These are phyloP conservation scores for Themeda triandra DNA, from an alignment of 176 grass and related monocot species.

Conservation along the genomic window DNA sequence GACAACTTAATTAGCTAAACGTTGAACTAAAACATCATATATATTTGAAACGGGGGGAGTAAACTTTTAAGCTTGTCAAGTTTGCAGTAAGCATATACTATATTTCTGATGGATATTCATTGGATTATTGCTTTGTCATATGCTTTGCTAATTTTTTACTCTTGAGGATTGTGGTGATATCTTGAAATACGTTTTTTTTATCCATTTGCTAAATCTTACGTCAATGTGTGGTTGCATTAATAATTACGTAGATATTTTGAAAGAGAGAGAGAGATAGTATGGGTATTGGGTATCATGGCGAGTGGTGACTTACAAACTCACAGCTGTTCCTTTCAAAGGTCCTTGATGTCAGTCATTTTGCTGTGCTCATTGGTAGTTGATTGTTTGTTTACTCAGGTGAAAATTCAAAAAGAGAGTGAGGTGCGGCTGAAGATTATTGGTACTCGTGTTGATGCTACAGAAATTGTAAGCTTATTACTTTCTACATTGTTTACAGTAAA, in stretches of 20 bases:
- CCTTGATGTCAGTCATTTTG: not conserved
- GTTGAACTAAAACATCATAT: not conserved
- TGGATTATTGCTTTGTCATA: not conserved
- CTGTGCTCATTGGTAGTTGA: not conserved
- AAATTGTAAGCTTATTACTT: constrained; percentile 66
- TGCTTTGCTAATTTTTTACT: not conserved
- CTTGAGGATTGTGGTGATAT: not conserved
- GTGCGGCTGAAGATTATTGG: constrained; percentile 98
- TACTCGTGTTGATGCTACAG: constrained; percentile 93
- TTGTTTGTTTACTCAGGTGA: constrained; percentile 56
- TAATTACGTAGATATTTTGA: not conserved
- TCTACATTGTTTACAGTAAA: not conserved
- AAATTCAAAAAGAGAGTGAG: constrained; percentile 97
- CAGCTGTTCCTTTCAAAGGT: not conserved
- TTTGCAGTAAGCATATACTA: not conserved
- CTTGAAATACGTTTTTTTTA: not conserved
- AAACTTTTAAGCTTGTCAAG: not conserved
- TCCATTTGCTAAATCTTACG: not conserved
- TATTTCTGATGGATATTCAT: not conserved
- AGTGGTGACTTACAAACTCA: not conserved
- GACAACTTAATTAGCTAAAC: not conserved
- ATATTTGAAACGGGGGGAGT: not conserved
- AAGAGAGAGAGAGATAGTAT: not conserved
- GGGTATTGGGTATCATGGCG: not conserved
- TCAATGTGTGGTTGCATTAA: not conserved